These are phyloP conservation scores for Leccinum ochraceum DNA, from an alignment of 768 basidiomycete genomes.

Conservation along the genomic window DNA sequence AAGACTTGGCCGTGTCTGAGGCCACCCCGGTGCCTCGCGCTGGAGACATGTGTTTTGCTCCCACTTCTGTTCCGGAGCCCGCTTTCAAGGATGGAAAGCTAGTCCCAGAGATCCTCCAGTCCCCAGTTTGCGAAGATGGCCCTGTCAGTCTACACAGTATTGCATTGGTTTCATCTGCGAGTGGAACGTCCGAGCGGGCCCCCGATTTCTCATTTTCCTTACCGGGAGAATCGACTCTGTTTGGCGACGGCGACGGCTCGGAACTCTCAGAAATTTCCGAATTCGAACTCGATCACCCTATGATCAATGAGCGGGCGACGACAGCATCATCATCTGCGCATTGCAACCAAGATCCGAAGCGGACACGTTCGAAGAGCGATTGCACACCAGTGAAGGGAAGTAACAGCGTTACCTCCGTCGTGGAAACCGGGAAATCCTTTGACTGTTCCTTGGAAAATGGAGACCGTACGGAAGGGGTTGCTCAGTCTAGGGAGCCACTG, in stretches of 20 bases:
- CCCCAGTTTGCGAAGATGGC: not conserved
- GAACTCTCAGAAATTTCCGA: conserved; percentile 38
- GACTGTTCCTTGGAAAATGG: not conserved
- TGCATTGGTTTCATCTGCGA: not conserved
- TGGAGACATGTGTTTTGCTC: not conserved
- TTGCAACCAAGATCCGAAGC: not conserved
- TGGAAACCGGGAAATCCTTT: not conserved
- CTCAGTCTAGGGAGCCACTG: not conserved
- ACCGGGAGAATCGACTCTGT: conserved; percentile 8
- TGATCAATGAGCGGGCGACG: not conserved
- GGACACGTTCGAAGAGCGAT: not conserved
- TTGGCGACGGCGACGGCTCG: conserved; percentile 21
- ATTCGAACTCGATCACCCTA: conserved; percentile 18
- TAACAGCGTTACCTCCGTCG: not conserved
- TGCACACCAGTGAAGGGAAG: conserved; percentile 17
- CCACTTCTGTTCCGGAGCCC: not conserved
- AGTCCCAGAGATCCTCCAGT: not conserved
- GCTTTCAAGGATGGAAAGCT: not conserved
- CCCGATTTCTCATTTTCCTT: not conserved
- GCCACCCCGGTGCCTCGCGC: not conserved
- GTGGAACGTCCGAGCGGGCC: not conserved
- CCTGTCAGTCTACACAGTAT: not conserved
- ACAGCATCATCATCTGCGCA: conserved; percentile 1
- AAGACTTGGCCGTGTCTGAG: conserved; percentile 15
- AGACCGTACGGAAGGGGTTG: not conserved